Percentiles rank a stretch among this genome's conserved stretches.
Evolutionary conservation across 331 rosid genomes (phyloP).

Genomic region (Spiraea crenata): DNA sequence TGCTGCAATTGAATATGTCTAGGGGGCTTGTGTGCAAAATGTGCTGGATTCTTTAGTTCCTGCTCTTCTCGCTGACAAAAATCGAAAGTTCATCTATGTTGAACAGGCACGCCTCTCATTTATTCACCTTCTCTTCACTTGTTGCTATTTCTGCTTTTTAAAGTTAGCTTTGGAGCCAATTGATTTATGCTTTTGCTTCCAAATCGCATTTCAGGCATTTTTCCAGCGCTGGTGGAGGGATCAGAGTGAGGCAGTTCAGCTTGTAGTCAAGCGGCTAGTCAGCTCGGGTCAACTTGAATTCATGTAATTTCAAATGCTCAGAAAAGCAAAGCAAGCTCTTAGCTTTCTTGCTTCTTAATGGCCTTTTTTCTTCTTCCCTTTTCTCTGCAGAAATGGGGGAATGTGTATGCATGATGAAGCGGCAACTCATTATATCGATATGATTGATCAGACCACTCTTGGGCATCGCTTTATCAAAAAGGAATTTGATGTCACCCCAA

Average conservation of each 20-base stretch:
- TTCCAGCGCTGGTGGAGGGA: conserved; percentile 94
- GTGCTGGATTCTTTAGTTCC: conserved; percentile 83
- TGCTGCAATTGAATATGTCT: neutral
- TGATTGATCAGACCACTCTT: conserved; percentile 97
- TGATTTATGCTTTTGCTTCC: neutral
- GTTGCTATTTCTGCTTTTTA: too few relatives aligned
- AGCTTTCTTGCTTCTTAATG: neutral
- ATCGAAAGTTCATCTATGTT: conserved; percentile 86
- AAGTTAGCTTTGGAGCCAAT: too few relatives aligned
- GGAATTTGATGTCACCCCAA: conserved; percentile 67
- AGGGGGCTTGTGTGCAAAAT: conserved; percentile 97
- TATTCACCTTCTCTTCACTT: neutral
- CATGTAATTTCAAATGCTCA: conserved; percentile 45
- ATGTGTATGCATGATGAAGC: conserved; percentile 98
- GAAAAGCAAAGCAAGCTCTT: neutral
- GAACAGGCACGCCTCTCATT: conserved; percentile 49
- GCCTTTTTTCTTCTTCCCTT: neutral
- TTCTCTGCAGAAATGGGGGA: conserved; percentile 78
- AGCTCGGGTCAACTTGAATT: conserved; percentile 82
- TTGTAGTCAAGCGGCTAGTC: conserved; percentile 64
- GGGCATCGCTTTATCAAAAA: conserved; percentile 78
- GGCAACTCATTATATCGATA: conserved; percentile 76
- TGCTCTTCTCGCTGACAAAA: conserved; percentile 74
- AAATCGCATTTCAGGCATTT: conserved; percentile 38
- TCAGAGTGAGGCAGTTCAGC: conserved; percentile 52